Evolutionary conservation across 2,329 filamentous ascomycete species (phyloP), one percentile per base, ranked within the genome.

Genomic region (Phialophora chinensis): DNA sequence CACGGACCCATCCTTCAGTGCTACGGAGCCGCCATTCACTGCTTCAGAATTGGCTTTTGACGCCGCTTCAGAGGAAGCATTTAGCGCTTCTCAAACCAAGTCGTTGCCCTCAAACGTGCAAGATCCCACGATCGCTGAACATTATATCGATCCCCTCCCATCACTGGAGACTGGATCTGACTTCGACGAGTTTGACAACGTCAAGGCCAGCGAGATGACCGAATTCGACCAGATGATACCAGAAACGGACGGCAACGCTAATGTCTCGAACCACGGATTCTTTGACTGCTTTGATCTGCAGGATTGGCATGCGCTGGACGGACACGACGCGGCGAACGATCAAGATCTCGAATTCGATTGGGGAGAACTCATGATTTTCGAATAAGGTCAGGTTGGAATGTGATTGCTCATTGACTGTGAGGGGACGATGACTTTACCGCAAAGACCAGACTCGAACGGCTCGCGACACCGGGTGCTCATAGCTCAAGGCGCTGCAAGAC

Each of bases 111-210:
- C 17, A 10, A n/a, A 44, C 1, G 38, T 1, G 17, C 38, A n/a
- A 44, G 38, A 10, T 44, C 1, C 38, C 17, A 44, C 17, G 38
- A 44, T 7, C 17, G 38, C 17, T 8, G 38, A 20, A 17, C 38
- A n/a, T 8, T n/a, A n/a, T 53, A 49, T 50, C 44, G 17, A 25
- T 20, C 2, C 27, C 29, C 60, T 63, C 17, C 60, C 60, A 7
- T 11, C n/a, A 1, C 49, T 56, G 25, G 29, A 42, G 17, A 35
- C 7, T 12, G 35, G 33, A 7, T 14, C 20, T 6, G 50, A 65
- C 4, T 31, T 65, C n/a, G 20, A 56, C 25, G 14, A 50, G 7
- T 65, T 55, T 35, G 57, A 60, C 17, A 14, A 60, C 33, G 4
- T 35, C 10, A n/a, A 33, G 31, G 44, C 29, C 25, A 38, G 14